phyloP scores from a whole-genome alignment of 371 early-diverging fungal species.

The Syncephalastrum racemosum region DNA sequence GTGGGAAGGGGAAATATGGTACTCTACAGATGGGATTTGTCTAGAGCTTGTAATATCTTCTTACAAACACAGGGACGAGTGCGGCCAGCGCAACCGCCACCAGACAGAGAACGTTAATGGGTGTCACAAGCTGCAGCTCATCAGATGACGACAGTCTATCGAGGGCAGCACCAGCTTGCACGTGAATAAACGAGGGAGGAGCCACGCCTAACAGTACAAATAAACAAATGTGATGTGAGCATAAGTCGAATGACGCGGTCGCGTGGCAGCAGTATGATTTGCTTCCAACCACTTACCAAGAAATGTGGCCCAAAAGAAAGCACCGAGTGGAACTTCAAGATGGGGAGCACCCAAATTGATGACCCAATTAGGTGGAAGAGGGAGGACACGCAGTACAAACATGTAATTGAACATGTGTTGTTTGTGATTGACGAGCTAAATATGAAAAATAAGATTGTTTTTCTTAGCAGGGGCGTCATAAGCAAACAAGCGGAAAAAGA shows the following conservation, averaged over 20 bases:
- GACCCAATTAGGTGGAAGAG: constrained; percentile 68
- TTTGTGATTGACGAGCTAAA: constrained; percentile 53
- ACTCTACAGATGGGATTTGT: background rate
- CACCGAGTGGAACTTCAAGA: constrained; percentile 48
- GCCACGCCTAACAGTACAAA: constrained; percentile 42
- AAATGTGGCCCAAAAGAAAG: constrained; percentile 63
- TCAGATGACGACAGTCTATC: constrained; percentile 59
- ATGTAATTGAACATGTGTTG: constrained; percentile 66
- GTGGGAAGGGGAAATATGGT: too few relatives aligned
- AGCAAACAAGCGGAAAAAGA: too few relatives aligned
- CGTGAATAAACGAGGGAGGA: constrained; percentile 64
- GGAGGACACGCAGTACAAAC: constrained; percentile 54
- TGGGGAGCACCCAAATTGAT: constrained; percentile 66
- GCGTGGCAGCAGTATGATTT: too few relatives aligned
- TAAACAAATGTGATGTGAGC: background rate
- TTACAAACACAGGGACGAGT: constrained; percentile 44
- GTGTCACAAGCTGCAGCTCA: constrained; percentile 39
- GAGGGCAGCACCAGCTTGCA: constrained; percentile 64
- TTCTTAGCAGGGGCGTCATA: too few relatives aligned
- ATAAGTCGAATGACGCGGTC: background rate
- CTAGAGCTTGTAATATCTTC: constrained; percentile 27
- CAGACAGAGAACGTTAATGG: constrained; percentile 43
- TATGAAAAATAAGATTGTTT: background rate
- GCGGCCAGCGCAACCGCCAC: constrained; percentile 44
- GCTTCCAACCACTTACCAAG: constrained; percentile 24